Percentiles rank a stretch among this genome's conserved stretches.
These are phyloP conservation scores for Silene uniflora DNA, from an alignment of 148 eudicot species.

Conservation along the genomic window DNA sequence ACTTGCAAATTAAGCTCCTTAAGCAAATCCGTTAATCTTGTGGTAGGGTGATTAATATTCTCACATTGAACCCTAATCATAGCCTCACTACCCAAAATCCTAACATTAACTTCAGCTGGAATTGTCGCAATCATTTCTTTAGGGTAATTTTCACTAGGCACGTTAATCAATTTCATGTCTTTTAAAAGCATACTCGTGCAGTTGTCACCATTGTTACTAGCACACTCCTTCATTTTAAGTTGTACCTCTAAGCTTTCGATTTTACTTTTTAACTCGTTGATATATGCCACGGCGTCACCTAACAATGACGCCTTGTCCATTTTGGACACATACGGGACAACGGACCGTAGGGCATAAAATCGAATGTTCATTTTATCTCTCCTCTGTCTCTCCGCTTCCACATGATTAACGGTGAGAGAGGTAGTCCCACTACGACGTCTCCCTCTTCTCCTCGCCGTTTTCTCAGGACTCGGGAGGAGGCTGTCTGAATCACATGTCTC, in stretches of 20 bases:
- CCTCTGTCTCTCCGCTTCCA: slow-evolving; percentile 87
- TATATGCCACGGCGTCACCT: slow-evolving; percentile 72
- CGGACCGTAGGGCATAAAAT: slow-evolving; percentile 81
- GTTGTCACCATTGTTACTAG: background rate
- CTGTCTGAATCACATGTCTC: slow-evolving; percentile 23
- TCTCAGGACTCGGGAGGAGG: background rate
- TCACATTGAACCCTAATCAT: slow-evolving; percentile 65
- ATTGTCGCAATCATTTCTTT: background rate
- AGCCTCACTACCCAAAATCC: slow-evolving; percentile 48
- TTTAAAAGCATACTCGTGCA: background rate
- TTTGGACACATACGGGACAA: slow-evolving; percentile 77
- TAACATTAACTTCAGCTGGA: slow-evolving; percentile 45
- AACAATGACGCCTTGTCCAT: slow-evolving; percentile 94
- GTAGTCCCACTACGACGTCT: slow-evolving; percentile 35
- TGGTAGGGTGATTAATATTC: slow-evolving; percentile 41
- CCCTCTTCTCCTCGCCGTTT: slow-evolving; percentile 14
- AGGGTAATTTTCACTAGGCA: slow-evolving; percentile 23
- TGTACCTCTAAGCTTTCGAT: slow-evolving; percentile 38
- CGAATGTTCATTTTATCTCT: slow-evolving; percentile 86
- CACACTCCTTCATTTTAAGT: slow-evolving; percentile 5
- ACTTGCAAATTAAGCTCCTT: slow-evolving; percentile 53
- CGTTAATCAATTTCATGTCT: slow-evolving; percentile 7
- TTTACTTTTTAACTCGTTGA: slow-evolving; percentile 53
- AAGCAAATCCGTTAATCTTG: slow-evolving; percentile 61
- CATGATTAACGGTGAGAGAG: slow-evolving; percentile 36